phyloP scores from a whole-genome alignment of 2,329 filamentous ascomycete genomes.

The Apiospora phragmitis region DNA sequence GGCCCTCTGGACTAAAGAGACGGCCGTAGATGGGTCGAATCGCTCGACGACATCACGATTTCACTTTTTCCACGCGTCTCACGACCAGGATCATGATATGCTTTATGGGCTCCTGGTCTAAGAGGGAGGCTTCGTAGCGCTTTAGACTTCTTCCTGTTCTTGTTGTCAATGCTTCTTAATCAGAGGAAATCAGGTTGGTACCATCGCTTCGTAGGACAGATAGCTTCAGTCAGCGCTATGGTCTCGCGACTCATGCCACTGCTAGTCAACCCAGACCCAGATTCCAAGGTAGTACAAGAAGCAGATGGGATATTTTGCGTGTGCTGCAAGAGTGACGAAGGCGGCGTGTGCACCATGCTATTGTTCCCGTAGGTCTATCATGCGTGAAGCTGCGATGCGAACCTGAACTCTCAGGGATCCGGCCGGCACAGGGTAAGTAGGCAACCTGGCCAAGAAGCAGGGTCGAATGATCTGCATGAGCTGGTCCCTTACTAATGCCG shows the following conservation, averaged over 20 bases:
- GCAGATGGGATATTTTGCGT: neutral
- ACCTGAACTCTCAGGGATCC: neutral
- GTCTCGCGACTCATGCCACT: neutral
- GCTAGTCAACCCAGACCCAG: neutral
- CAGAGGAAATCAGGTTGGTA: neutral
- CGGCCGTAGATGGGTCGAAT: neutral
- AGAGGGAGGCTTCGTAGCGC: neutral
- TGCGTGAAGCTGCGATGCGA: neutral
- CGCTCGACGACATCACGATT: neutral
- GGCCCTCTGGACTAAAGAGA: neutral
- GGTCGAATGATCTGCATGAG: neutral
- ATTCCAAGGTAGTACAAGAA: neutral
- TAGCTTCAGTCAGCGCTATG: neutral
- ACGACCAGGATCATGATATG: neutral
- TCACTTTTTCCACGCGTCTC: neutral
- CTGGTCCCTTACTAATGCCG: neutral
- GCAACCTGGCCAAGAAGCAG: neutral
- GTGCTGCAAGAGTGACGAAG: neutral
- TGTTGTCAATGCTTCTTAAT: neutral
- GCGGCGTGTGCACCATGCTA: neutral
- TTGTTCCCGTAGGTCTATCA: neutral
- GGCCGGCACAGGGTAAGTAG: neutral
- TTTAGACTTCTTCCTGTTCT: neutral
- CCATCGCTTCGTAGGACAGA: neutral
- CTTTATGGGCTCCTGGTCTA: neutral